These are phyloP conservation scores for Pycnococcus provasolii DNA, from an alignment of 139 green algal genomes.

Conservation along the genomic window DNA sequence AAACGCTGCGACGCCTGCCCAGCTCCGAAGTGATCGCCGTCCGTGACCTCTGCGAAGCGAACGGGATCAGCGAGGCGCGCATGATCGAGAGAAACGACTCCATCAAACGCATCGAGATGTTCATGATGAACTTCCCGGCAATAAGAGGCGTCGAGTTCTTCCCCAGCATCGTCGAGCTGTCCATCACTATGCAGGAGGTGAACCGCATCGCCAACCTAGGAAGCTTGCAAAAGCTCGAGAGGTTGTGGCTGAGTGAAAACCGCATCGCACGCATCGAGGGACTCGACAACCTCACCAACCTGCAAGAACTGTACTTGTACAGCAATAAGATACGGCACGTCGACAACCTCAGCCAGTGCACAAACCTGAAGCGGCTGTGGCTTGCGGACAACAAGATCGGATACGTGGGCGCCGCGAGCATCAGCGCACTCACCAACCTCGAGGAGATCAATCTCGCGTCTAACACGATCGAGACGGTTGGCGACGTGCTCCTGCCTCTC, in stretches of 20 bases:
- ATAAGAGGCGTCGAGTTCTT: constrained; percentile 37
- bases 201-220: constrained; percentile 45
- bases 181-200: constrained; percentile 38
- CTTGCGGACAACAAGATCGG: constrained; percentile 61
- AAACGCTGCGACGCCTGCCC: no score
- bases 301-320: constrained; percentile 53
- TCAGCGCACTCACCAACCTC: constrained; percentile 40
- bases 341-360: constrained; percentile 36
- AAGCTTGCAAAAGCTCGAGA: constrained; percentile 38
- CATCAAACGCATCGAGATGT: constrained; percentile 51
- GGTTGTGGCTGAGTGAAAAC: constrained; percentile 57
- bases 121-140: constrained; percentile 47
- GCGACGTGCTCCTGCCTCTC: constrained; percentile 31
- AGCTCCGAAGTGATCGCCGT: neutral
- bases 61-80: constrained; percentile 14
- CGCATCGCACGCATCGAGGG: constrained; percentile 43
- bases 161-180: constrained; percentile 23
- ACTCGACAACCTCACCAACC: constrained; percentile 31
- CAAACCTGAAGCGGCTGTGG: constrained; percentile 50
- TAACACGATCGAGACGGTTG: constrained; percentile 50
- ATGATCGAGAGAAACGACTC: neutral
- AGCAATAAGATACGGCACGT: constrained; percentile 49
- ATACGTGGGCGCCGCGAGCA: constrained; percentile 30
- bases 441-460: constrained; percentile 53
- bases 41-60: constrained; percentile 4